Conservation (phyloP, 2,329 filamentous ascomycete species). For the Paecilomyces dactylethromorphus region DNA sequence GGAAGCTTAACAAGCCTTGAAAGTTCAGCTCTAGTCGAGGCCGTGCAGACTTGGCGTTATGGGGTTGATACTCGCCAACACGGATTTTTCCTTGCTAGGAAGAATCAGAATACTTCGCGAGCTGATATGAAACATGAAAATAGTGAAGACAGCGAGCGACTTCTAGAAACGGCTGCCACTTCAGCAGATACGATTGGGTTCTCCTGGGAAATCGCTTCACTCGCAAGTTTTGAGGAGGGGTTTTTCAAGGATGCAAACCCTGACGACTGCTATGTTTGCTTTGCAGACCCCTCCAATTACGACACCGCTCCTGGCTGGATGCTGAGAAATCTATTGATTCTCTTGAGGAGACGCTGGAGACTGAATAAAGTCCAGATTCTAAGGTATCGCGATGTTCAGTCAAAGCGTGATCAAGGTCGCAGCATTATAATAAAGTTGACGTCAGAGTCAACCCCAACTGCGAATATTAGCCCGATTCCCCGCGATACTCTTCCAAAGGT, state of each 20-base stretch:
- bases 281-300: conserved; percentile 91
- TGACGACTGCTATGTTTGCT: conserved; percentile 76
- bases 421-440: conserved; percentile 69
- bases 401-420: conserved; percentile 68
- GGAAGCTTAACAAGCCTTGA: conserved; percentile 57
- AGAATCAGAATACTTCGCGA: conserved; percentile 39
- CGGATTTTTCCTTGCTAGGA: conserved; percentile 94
- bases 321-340: conserved; percentile 76
- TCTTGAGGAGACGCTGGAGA: conserved; percentile 76
- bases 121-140: conserved; percentile 25
- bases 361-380: conserved; percentile 73
- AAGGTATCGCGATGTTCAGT: conserved; percentile 81
- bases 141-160: conserved; percentile 17
- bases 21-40: conserved; percentile 71
- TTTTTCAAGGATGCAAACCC: conserved; percentile 71
- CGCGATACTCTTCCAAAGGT: conserved; percentile 65
- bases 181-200: conserved; percentile 55
- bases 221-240: conserved; percentile 73
- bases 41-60: conserved; percentile 82
- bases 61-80: conserved; percentile 74
- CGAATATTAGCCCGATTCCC: conserved; percentile 6
- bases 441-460: conserved; percentile 26
- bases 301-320: conserved; percentile 85
- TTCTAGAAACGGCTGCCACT: conserved; percentile 45
- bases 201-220: conserved; percentile 68